Conservation (phyloP, 768 basidiomycete species). For the Fomitopsis serialis region DNA sequence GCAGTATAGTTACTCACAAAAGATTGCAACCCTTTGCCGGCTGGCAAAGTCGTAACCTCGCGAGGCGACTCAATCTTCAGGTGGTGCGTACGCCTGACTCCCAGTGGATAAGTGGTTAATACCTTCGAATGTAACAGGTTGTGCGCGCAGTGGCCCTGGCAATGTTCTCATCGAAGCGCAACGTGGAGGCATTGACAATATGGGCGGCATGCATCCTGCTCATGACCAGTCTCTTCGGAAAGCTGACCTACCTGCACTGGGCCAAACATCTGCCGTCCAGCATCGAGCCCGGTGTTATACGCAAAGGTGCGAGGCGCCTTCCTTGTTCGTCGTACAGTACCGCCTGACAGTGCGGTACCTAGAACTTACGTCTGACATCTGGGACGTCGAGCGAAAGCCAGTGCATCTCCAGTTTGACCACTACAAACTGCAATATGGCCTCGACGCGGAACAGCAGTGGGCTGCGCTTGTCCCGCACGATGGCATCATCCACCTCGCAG, state of each 20-base stretch:
- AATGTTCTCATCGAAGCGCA: not conserved
- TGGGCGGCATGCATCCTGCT: not conserved
- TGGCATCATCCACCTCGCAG: constrained; percentile 22
- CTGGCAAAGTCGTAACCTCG: too few relatives aligned
- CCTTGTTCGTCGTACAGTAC: not conserved
- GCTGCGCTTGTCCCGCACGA: constrained; percentile 18
- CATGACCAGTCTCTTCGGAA: not conserved
- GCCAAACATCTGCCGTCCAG: not conserved
- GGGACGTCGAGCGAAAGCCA: constrained; percentile 5
- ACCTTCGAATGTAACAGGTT: too few relatives aligned
- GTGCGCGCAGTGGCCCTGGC: too few relatives aligned
- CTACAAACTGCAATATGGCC: constrained; percentile 9
- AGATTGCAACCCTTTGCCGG: too few relatives aligned
- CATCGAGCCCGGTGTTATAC: not conserved
- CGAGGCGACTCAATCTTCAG: too few relatives aligned
- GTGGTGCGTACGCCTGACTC: too few relatives aligned
- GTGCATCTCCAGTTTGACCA: constrained; percentile 7
- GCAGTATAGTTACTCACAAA: too few relatives aligned
- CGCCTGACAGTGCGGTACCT: not conserved
- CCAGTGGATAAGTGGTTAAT: too few relatives aligned
- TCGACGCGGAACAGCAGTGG: constrained; percentile 17
- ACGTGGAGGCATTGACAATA: not conserved
- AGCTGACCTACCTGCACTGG: too few relatives aligned
- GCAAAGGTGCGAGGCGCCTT: not conserved
- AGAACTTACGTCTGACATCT: not conserved